Evolutionary conservation across 768 basidiomycete species (phyloP).

Genomic region (Boletus vinaceobasis): DNA sequence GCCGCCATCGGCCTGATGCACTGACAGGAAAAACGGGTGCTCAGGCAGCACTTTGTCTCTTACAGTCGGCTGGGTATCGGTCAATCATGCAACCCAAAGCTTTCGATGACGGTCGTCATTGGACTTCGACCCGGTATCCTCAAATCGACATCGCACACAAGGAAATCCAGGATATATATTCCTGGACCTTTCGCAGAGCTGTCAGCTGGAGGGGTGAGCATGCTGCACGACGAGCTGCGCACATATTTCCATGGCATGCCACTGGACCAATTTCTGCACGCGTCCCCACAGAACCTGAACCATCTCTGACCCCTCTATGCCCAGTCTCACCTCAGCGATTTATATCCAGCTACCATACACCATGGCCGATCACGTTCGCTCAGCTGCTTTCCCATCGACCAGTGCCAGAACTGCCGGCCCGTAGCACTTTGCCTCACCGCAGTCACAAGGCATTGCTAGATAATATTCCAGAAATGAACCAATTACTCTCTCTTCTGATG

Average conservation of each 20-base stretch:
- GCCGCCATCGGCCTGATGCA: slow-evolving; percentile 39
- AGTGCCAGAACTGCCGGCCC: not conserved
- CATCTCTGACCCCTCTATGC: no score
- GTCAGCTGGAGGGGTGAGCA: no score
- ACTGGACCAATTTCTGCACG: not conserved
- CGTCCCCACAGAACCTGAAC: no score
- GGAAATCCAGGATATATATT: not conserved
- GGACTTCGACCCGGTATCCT: no score
- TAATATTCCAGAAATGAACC: no score
- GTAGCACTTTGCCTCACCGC: not conserved
- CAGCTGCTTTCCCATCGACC: not conserved
- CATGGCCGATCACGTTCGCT: not conserved
- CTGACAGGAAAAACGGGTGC: slow-evolving; percentile 40
- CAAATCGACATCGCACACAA: not conserved
- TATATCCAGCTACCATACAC: no score
- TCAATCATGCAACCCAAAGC: no score
- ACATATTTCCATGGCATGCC: not conserved
- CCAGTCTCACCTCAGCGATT: no score
- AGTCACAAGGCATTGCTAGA: no score
- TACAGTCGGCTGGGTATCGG: slow-evolving; percentile 5
- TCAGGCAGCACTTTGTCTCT: slow-evolving; percentile 38
- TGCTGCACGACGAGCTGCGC: not conserved
- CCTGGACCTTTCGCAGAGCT: no score
- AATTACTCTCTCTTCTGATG: not conserved
- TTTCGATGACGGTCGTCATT: no score